phyloP scores from a whole-genome alignment of 2,329 filamentous ascomycete genomes.

The Daldinia sp. region DNA sequence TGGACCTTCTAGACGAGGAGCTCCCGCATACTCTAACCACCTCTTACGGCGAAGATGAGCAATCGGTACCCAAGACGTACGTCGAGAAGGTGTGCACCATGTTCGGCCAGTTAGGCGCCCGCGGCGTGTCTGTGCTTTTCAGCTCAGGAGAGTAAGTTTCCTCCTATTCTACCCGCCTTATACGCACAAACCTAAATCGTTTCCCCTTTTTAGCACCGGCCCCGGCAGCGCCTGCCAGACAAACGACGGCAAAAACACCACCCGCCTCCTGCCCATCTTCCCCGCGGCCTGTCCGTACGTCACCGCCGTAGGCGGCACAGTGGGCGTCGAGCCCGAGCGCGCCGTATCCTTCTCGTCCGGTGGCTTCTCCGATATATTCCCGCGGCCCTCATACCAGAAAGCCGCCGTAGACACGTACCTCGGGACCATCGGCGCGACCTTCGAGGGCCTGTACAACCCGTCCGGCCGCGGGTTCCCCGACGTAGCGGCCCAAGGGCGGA shows the following conservation, averaged over 20 bases:
- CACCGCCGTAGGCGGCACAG: conserved; percentile 70
- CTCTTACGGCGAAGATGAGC: conserved; percentile 48
- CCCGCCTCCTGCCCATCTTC: conserved; percentile 65
- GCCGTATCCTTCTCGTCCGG: conserved; percentile 65
- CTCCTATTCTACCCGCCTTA: background rate
- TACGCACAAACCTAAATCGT: conserved; percentile 13
- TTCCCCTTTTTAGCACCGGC: conserved; percentile 39
- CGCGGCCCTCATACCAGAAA: conserved; percentile 59
- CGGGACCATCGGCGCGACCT: conserved; percentile 52
- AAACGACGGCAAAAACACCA: conserved; percentile 67
- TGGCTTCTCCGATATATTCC: conserved; percentile 63
- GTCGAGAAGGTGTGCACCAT: conserved; percentile 47
- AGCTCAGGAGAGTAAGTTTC: conserved; percentile 48
- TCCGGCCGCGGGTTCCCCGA: conserved; percentile 71
- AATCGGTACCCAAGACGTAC: conserved; percentile 46
- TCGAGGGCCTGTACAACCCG: conserved; percentile 58
- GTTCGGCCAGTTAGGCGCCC: conserved; percentile 47
- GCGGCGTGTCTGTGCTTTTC: conserved; percentile 48
- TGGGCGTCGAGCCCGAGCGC: conserved; percentile 61
- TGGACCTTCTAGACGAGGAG: conserved; percentile 42
- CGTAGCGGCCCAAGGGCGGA: conserved; percentile 65
- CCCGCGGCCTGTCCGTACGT: conserved; percentile 69
- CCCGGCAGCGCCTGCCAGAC: conserved; percentile 58
- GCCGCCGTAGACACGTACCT: conserved; percentile 61
- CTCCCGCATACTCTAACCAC: conserved; percentile 48